Conservation (phyloP, 2,329 filamentous ascomycete species). For the Pseudogymnoascus sp. region DNA sequence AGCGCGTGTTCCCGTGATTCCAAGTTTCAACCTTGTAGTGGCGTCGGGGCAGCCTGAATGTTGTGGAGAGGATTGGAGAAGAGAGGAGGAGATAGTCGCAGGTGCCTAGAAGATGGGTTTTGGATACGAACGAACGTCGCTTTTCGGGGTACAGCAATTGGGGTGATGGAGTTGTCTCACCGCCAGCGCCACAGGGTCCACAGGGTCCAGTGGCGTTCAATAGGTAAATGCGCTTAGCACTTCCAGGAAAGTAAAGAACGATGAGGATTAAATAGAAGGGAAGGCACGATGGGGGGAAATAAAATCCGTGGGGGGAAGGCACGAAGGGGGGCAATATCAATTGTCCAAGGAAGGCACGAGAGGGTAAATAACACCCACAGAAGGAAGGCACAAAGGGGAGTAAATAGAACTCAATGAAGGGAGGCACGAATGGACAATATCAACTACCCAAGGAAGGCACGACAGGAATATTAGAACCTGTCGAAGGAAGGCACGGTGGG, state of each 20-base stretch:
- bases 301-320: too few species aligned
- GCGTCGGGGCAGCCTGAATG: background rate
- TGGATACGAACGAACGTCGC: background rate
- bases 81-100: background rate
- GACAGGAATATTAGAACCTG: background rate
- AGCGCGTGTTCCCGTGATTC: background rate
- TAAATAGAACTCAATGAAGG: background rate
- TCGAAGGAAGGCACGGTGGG: background rate
- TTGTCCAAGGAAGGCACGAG: background rate
- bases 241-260: background rate
- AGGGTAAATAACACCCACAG: background rate
- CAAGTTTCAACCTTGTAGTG: background rate
- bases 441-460: background rate
- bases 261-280: background rate
- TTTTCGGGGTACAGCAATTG: background rate
- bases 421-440: background rate
- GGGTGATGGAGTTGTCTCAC: background rate
- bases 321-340: too few species aligned
- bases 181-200: conserved; percentile 4
- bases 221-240: background rate
- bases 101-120: background rate
- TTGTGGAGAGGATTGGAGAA: background rate
- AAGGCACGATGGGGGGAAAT: background rate
- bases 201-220: background rate
- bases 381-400: background rate